Base-by-base conservation (phyloP, 306 rosid genomes). In the Inga laurina region DNA sequence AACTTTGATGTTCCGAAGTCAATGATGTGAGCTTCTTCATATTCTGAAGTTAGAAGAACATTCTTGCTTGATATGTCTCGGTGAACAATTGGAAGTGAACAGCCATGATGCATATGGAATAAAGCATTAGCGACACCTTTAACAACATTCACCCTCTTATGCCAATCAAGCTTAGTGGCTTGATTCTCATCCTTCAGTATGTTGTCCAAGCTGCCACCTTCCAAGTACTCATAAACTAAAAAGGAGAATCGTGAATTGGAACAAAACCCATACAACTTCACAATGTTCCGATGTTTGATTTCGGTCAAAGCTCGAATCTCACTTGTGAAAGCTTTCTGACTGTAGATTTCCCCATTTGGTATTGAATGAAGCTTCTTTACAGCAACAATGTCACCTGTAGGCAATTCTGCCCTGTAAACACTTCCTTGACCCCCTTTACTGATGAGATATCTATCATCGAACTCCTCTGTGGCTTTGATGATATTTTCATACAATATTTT, bases 331-430 rank as follows among this genome's bases (percentile, higher is more conserved):
- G 75, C 67, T 61, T 61, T 61, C 3, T 61, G 52, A 16, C 68
- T 27, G 19, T 13, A 24, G 39, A 13, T 64, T 11, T 64, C 39
- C 39, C 19, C 70, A 12, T 11, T 12, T 24, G 18, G 19, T 5
- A 27, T 12, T 22, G 39, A 64, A 12, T 64, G 70, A 64, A 64
- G 70, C 19, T 64, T 64, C 18, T 81, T 81, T 79, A 81, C 75
- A 35, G 84, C 80, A 62, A 81, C 44, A 34, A 81, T 74, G 5
- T 62, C 45, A 9, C 79, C 74, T 32, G 75, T 16, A 6, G 41
- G 75, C 18, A 81, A 74, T 3, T 74, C 41, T 32, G 54, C 84
- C 52, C 39, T 81, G 43, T 74, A 81, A 24, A 74, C 80, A 49
- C 37, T 21, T 74, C 84, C 84, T 34, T 6, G 70, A 13, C 80